These are phyloP conservation scores for Coemansia furcata DNA, from an alignment of 192 early-diverging fungal genomes.

Conservation along the genomic window DNA sequence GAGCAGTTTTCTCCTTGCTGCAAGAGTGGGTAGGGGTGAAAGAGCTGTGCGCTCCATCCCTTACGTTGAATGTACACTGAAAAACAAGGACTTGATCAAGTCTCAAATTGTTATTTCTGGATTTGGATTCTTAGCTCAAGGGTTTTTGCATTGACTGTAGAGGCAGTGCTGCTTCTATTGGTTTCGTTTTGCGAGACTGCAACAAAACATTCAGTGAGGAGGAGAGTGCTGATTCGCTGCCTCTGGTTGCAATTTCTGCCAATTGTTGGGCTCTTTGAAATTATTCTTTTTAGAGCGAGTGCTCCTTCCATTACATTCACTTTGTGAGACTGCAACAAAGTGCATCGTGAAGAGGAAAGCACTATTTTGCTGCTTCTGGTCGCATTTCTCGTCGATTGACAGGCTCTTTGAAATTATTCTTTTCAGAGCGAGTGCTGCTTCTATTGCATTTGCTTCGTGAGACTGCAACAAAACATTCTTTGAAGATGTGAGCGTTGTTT, in stretches of 20 bases:
- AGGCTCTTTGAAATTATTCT: neutral
- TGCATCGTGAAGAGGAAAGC: neutral
- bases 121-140: too few relatives aligned
- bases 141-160: too few relatives aligned
- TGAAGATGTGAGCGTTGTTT: too few relatives aligned
- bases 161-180: neutral
- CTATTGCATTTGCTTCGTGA: neutral
- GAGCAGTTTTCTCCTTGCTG: neutral
- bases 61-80: too few relatives aligned
- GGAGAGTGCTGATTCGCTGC: too few relatives aligned
- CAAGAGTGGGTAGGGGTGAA: neutral
- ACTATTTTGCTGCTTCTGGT: too few relatives aligned
- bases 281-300: neutral
- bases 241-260: neutral
- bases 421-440: neutral
- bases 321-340: neutral
- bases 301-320: neutral
- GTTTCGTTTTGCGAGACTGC: neutral
- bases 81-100: neutral
- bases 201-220: too few relatives aligned
- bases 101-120: neutral
- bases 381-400: too few relatives aligned
- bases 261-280: neutral
- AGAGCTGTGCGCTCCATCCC: neutral
- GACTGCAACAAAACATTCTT: too few relatives aligned